Percentiles rank a stretch among this genome's conserved stretches.
Conservation (phyloP, 768 basidiomycete species). For the Psilocybe azurescens region DNA sequence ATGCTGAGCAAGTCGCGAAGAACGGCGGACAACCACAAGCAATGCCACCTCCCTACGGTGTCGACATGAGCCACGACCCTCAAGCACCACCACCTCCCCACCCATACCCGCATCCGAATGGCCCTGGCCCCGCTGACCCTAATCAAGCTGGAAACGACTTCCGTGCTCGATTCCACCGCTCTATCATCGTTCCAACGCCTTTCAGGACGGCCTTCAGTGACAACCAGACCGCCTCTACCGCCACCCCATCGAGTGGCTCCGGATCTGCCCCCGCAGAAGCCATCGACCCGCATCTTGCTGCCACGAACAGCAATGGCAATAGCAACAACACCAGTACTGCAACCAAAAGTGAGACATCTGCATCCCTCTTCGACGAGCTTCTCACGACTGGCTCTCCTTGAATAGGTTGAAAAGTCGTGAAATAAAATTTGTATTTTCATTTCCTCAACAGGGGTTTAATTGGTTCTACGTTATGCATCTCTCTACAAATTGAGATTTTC, state of each 20-base stretch:
- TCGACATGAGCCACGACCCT: conserved; percentile 31
- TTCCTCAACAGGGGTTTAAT: neutral
- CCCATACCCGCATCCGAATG: conserved; percentile 28
- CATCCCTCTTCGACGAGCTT: conserved; percentile 21
- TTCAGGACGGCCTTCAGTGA: conserved; percentile 43
- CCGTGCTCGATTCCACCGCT: conserved; percentile 68
- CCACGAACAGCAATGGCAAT: conserved; percentile 10
- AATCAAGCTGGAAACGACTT: conserved; percentile 51
- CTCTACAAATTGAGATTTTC: neutral
- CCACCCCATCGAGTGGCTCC: conserved; percentile 31
- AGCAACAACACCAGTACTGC: conserved; percentile 17
- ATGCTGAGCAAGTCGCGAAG: conserved; percentile 45
- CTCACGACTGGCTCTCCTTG: conserved; percentile 20
- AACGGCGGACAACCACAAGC: conserved; percentile 32
- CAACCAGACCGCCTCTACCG: conserved; percentile 28
- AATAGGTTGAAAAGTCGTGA: conserved; percentile 16
- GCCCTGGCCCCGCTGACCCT: conserved; percentile 31
- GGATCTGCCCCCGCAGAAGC: conserved; percentile 30
- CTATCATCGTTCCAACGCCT: conserved; percentile 64
- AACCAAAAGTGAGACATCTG: conserved; percentile 24
- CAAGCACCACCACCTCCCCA: conserved; percentile 24
- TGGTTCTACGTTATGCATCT: neutral
- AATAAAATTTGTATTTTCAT: neutral
- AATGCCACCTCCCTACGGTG: conserved; percentile 35
- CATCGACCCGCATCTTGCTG: conserved; percentile 42